Evolutionary conservation across 306 rosid species (phyloP), one percentile per base, ranked within the genome.

Genomic region (Prunus mira): DNA sequence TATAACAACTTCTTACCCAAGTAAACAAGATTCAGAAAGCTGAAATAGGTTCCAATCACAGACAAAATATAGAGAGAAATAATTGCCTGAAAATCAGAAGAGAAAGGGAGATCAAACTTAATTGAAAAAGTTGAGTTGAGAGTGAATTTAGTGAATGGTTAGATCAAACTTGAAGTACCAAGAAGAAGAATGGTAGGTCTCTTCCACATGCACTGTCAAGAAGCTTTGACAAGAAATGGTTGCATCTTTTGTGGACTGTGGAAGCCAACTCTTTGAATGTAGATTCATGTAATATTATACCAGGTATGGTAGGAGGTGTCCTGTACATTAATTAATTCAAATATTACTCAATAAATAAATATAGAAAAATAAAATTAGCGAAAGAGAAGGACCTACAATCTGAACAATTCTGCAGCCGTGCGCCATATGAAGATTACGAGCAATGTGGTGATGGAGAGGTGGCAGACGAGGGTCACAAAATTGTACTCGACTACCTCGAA

Each of bases 401-500:
- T 79, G 46, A 93, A 83, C 55, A 82, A 65, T 34, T 87, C 90
- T 28, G 89, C 87, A 46, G 61, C 66, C 0, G 83, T 77, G 80
- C 81, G 84, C 92, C 96, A 93, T 32, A 88, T 83, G 87, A 86
- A 93, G 82, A 91, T 84, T 4, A 82, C 67, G 61, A 91, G 86
- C 91, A 93, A 80, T 0, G 84, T 64, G 78, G 93, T 84, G 74
- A 93, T 93, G 73, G 83, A 80, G 72, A 90, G 64, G 58, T 91
- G 96, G 78, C 93, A 91, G 70, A 93, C 50, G 2, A 93, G 82
- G 7, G 97, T 75, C 67, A 93, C 77, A 4, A 87, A 86, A 49
- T 86, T 91, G 91, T 91, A 93, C 80, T 91, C 89, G 11, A 75
- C 86, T 6, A 91, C 79, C 84, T 91, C 96, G 60, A 93, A 93